Base-by-base conservation (phyloP, 768 basidiomycete species). In the Tricholoma flavovirens region DNA sequence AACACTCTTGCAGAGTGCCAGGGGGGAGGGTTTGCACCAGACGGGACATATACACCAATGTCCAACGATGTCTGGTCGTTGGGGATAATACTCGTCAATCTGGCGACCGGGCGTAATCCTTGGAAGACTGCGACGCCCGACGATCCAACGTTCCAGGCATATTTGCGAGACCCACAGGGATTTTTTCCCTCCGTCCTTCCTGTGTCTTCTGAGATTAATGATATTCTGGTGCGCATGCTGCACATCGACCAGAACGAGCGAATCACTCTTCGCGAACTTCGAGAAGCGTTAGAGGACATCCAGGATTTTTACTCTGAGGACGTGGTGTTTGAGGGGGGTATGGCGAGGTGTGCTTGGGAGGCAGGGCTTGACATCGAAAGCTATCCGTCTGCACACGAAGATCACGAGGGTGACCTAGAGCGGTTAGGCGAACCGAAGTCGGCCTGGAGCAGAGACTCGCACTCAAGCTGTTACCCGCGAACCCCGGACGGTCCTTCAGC, bases 31-130 rank as follows among this genome's bases (percentile, higher is more conserved):
- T 81, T 86, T 59, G 80, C 82, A 32, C 78, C 76, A 15, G 79
- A 77, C 54, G 80, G 82, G 57, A 75, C 81, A 4, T 99, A 99
- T 73, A 88, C 88, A 7, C 92, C 95, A 8, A 79, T 84, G 61
- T 83, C 82, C 67, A 96, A 97, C 71, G 96, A 99, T 69, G 82
- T 98, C 60, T 99, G 96, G 96, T 93, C 94, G 7, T 76, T 98
- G 43, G 96, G 94, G 32, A 90, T 99, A 65, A 91, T 99, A 58
- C 86, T 99, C 35, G 84, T 98, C 67, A 99, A 99, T 71, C 83
- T 99, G 45, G 85, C 90, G 24, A 97, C 93, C 21, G 93, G 93
- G 4, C 83, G 96, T 30, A 98, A 98, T 65, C 96, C 96, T 4
- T 98, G 96, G 96, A 90, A 90, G 69, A 88, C 90, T 21, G 94